These are phyloP conservation scores for Teunomyces tritomae DNA, from an alignment of 805 yeast species.

Conservation along the genomic window DNA sequence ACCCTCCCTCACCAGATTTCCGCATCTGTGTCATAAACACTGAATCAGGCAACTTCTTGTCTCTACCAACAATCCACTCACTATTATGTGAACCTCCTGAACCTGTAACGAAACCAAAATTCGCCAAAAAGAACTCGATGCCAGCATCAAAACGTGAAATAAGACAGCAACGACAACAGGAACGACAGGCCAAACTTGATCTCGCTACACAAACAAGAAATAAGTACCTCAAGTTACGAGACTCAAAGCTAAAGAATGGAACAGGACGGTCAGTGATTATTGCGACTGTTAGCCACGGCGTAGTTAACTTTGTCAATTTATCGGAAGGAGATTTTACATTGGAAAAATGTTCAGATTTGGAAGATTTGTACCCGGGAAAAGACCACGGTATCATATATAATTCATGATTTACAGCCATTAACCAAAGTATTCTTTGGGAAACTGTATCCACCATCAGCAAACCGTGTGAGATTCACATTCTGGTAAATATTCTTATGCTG, in stretches of 20 bases:
- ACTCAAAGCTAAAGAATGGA: conserved; percentile 52
- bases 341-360: conserved; percentile 12
- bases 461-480: conserved; percentile 66
- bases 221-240: conserved; percentile 25
- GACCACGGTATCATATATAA: conserved; percentile 18
- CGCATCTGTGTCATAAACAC: conserved; percentile 61
- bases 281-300: conserved; percentile 77
- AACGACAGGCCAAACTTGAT: conserved; percentile 26
- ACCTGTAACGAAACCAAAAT: not conserved
- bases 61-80: conserved; percentile 37
- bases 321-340: conserved; percentile 50
- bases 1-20: conserved; percentile 73
- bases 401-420: conserved; percentile 4
- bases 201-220: conserved; percentile 20
- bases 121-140: conserved; percentile 11
- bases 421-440: conserved; percentile 18
- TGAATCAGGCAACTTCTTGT: conserved; percentile 44
- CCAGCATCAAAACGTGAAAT: conserved; percentile 28
- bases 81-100: conserved; percentile 18
- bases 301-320: conserved; percentile 61
- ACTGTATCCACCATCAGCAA: conserved; percentile 71
- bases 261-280: conserved; percentile 47
- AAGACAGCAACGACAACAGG: conserved; percentile 20
- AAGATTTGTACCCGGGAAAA: conserved; percentile 13
- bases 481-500: conserved; percentile 66